These are phyloP conservation scores for Penicillium rolfsii DNA, from an alignment of 2,329 filamentous ascomycete species.

Conservation along the genomic window DNA sequence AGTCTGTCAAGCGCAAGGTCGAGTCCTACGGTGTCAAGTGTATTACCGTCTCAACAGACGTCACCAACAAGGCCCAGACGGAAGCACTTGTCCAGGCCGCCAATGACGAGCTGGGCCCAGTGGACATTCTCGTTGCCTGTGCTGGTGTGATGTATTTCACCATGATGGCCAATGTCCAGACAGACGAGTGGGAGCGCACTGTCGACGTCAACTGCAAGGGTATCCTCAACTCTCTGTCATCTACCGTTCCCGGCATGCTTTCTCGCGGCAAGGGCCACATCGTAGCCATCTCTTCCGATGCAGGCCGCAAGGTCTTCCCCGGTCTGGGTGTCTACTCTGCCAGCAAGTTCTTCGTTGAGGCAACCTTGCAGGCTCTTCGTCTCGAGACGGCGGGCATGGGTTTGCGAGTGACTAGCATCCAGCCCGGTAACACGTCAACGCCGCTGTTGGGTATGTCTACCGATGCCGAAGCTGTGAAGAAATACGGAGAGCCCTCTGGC, in stretches of 20 bases:
- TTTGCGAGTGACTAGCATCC: constrained; percentile 71
- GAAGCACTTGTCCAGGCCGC: constrained; percentile 66
- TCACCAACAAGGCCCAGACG: constrained; percentile 68
- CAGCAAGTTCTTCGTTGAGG: constrained; percentile 84
- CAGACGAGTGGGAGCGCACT: constrained; percentile 77
- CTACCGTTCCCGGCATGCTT: constrained; percentile 72
- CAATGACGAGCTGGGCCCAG: constrained; percentile 65
- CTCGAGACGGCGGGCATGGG: constrained; percentile 76
- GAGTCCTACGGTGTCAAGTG: constrained; percentile 64
- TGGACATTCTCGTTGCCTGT: constrained; percentile 79
- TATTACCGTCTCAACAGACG: constrained; percentile 71
- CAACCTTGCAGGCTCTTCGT: constrained; percentile 73
- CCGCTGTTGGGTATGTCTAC: constrained; percentile 75
- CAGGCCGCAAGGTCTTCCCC: constrained; percentile 79
- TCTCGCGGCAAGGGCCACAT: constrained; percentile 70
- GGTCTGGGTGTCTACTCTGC: constrained; percentile 81
- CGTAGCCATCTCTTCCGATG: constrained; percentile 80
- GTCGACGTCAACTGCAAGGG: constrained; percentile 89
- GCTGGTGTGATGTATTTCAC: constrained; percentile 89
- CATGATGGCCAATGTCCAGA: constrained; percentile 77
- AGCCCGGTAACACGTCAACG: constrained; percentile 77
- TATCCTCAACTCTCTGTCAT: constrained; percentile 71
- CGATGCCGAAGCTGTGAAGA: constrained; percentile 74
- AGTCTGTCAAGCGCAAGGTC: constrained; percentile 66
- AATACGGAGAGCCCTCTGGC: constrained; percentile 74